These are phyloP conservation scores for Eucalyptus tenuipes DNA, from an alignment of 345 rosid genomes.

Conservation along the genomic window DNA sequence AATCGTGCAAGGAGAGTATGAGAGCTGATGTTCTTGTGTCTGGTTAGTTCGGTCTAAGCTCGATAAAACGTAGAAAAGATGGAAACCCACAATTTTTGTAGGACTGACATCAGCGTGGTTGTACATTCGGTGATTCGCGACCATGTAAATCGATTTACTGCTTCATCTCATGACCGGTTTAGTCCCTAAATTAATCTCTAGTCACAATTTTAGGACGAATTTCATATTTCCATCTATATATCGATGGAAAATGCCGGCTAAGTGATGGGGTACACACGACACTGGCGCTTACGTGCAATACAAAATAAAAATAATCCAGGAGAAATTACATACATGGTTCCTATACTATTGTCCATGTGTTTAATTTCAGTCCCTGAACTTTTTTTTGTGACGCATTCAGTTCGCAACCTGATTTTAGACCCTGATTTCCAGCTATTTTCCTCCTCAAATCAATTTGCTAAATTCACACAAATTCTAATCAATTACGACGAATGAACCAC, in stretches of 20 bases:
- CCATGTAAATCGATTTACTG: neutral
- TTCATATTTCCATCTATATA: neutral
- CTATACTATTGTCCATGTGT: neutral
- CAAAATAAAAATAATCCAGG: neutral
- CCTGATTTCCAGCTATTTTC: neutral
- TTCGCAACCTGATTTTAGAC: neutral
- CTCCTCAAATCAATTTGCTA: neutral
- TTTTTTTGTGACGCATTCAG: neutral
- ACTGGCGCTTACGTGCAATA: neutral
- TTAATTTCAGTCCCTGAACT: neutral
- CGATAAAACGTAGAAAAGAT: neutral
- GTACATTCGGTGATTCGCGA: neutral
- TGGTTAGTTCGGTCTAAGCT: neutral
- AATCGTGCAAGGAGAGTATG: neutral
- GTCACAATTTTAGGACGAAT: neutral
- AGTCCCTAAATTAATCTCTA: neutral
- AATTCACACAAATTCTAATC: too few species aligned
- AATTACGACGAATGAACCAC: fast-evolving
- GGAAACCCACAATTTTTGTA: neutral
- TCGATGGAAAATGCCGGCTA: neutral
- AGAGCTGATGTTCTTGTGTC: neutral
- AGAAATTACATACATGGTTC: neutral
- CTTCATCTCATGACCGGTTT: neutral
- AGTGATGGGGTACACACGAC: neutral
- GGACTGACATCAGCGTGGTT: neutral